Percentiles rank a stretch among this genome's conserved stretches.
These are phyloP conservation scores for Syzygium aqueum DNA, from an alignment of 345 rosid species.

Conservation along the genomic window DNA sequence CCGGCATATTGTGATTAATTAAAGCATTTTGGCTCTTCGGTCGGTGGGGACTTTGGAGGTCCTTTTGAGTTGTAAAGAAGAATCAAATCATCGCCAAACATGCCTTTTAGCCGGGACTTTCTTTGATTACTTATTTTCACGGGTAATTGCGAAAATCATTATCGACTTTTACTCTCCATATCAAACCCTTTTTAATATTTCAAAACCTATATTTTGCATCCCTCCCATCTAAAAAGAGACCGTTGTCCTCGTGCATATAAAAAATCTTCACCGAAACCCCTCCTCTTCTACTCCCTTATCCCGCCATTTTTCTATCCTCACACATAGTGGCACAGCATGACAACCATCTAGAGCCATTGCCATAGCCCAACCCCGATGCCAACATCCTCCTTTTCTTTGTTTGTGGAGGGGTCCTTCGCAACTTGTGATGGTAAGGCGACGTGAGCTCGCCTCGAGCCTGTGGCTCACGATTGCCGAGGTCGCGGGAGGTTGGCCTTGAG, in stretches of 20 bases:
- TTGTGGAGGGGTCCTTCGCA: not conserved
- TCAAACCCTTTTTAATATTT: not conserved
- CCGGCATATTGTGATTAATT: no score
- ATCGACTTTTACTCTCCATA: not conserved
- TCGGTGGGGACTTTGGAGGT: not conserved
- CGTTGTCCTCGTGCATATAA: not conserved
- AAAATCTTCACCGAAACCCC: no score
- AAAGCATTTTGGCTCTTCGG: not conserved
- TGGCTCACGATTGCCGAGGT: not conserved
- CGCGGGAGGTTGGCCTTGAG: no score
- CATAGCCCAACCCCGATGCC: not conserved
- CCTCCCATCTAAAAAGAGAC: not conserved
- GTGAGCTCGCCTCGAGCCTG: not conserved
- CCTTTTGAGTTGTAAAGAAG: not conserved
- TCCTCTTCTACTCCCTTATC: no score
- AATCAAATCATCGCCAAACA: not conserved
- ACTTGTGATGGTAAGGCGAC: not conserved
- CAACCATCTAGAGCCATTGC: not conserved
- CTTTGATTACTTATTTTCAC: not conserved
- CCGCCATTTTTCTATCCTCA: no score
- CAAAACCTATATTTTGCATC: not conserved
- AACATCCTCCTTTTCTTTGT: not conserved
- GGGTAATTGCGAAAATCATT: not conserved
- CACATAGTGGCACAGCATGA: accelerated
- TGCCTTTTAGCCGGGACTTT: not conserved